A percentile compares a stretch with the other conserved stretches of the same genome.
Evolutionary conservation across 1,139 yeast species (phyloP).

Genomic region (Candida freyschussii): DNA sequence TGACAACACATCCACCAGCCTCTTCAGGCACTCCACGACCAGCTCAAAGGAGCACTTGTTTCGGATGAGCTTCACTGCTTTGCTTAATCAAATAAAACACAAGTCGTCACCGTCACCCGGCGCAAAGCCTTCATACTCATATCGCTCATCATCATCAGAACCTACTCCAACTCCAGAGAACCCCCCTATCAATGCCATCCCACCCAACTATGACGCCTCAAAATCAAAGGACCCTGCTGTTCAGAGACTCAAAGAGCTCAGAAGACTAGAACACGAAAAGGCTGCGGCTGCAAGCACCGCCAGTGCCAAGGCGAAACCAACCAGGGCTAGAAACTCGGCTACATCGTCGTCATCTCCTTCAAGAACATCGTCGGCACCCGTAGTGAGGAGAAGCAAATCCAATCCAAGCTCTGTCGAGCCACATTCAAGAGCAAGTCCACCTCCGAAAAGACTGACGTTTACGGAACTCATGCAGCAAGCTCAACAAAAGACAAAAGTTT

Average conservation of each 20-base stretch:
- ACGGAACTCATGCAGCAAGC: conserved; percentile 71
- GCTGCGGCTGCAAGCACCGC: conserved; percentile 35
- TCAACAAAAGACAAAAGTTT: conserved; percentile 31
- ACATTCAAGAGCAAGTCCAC: conserved; percentile 3
- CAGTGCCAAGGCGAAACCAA: conserved; percentile 10
- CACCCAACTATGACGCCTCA: conserved; percentile 4
- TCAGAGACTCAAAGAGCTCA: conserved; percentile 57
- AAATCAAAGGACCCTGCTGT: conserved; percentile 38
- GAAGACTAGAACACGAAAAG: conserved; percentile 50
- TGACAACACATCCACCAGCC: too few species aligned
- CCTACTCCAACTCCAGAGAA: conserved; percentile 1
- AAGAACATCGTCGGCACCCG: conserved; percentile 2
- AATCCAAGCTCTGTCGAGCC: conserved; percentile 2
- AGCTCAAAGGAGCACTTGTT: neutral
- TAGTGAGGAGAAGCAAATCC: conserved; percentile 3
- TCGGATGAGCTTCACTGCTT: conserved; percentile 19
- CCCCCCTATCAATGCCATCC: conserved; percentile 7
- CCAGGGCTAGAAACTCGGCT: conserved; percentile 17
- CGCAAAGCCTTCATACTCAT: neutral
- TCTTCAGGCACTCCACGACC: too few species aligned
- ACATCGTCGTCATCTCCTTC: neutral
- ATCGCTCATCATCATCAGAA: neutral
- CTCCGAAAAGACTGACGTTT: conserved; percentile 49
- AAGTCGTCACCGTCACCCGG: conserved; percentile 8
- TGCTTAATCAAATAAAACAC: conserved; percentile 20